A percentile compares a stretch with the other conserved stretches of the same genome.
These are phyloP conservation scores for Pluteus cervinus DNA, from an alignment of 768 basidiomycete genomes.

Conservation along the genomic window DNA sequence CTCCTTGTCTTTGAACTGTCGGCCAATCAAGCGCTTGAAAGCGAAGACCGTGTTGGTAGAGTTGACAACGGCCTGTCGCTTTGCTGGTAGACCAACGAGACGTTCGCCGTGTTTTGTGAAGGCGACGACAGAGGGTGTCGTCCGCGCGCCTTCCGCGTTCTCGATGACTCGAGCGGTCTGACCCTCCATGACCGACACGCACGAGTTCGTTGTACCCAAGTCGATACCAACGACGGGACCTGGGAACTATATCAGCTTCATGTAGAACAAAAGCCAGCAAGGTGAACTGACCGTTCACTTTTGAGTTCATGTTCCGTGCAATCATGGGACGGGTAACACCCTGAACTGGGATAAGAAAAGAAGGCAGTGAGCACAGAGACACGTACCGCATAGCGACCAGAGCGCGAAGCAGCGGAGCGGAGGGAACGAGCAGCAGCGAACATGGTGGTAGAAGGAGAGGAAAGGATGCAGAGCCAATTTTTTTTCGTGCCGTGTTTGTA, in stretches of 20 bases:
- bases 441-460: constrained; percentile 55
- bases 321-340: constrained; percentile 66
- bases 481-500: constrained; percentile 38
- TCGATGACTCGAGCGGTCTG: constrained; percentile 93
- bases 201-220: constrained; percentile 90
- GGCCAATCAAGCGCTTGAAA: constrained; percentile 92
- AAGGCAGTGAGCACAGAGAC: background rate
- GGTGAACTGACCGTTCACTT: constrained; percentile 69
- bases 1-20: constrained; percentile 89
- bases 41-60: constrained; percentile 89
- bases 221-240: constrained; percentile 96
- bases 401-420: constrained; percentile 51
- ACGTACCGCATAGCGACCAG: constrained; percentile 60
- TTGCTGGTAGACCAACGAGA: constrained; percentile 91
- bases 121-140: constrained; percentile 97
- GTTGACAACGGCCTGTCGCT: constrained; percentile 97
- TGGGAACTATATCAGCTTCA: constrained; percentile 16
- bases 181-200: constrained; percentile 94
- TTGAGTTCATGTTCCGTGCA: constrained; percentile 93
- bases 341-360: constrained; percentile 26
- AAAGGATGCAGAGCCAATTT: constrained; percentile 33
- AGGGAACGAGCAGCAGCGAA: constrained; percentile 63
- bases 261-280: constrained; percentile 5
- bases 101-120: constrained; percentile 99
- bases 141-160: constrained; percentile 95